A percentile compares a stretch with the other conserved stretches of the same genome.
Evolutionary conservation across 2,329 filamentous ascomycete genomes (phyloP).

Genomic region (Aspergillus piperis): DNA sequence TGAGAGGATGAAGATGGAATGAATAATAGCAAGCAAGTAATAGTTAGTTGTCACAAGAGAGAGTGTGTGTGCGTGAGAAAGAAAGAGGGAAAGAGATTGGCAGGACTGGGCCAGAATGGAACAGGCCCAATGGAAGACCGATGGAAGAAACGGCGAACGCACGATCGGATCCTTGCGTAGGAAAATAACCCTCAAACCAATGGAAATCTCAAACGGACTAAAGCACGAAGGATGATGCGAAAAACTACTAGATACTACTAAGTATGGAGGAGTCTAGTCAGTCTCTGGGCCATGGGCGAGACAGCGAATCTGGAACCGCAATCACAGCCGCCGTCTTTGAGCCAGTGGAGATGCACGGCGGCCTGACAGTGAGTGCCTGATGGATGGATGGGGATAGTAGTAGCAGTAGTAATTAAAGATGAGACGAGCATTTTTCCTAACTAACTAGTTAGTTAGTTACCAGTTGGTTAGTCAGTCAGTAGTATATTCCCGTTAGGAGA

Average conservation of each 20-base stretch:
- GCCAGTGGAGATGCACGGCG: conserved; percentile 24
- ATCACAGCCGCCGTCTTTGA: conserved; percentile 6
- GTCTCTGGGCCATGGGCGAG: too few species aligned
- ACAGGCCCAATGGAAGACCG: conserved; percentile 4
- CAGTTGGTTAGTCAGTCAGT: too few species aligned
- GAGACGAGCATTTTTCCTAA: not conserved
- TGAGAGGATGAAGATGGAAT: too few species aligned
- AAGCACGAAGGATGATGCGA: not conserved
- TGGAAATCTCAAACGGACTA: not conserved
- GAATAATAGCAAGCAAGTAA: too few species aligned
- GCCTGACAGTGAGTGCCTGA: conserved; percentile 32
- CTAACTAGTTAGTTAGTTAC: too few species aligned
- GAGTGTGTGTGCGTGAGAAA: not conserved
- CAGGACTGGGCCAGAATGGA: not conserved
- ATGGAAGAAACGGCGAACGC: conserved; percentile 6
- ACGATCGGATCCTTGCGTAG: conserved; percentile 1
- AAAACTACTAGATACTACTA: not conserved
- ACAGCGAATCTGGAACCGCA: conserved; percentile 1
- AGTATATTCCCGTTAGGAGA: too few species aligned
- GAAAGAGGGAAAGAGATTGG: conserved; percentile 1
- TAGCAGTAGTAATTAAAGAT: not conserved
- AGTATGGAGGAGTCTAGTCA: too few species aligned
- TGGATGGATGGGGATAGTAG: not conserved
- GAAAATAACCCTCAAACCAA: not conserved
- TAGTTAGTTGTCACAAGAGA: too few species aligned